Evolutionary conservation across 768 basidiomycete genomes (phyloP), one percentile per base, ranked within the genome.

Genomic region (Wakefieldia striispora): DNA sequence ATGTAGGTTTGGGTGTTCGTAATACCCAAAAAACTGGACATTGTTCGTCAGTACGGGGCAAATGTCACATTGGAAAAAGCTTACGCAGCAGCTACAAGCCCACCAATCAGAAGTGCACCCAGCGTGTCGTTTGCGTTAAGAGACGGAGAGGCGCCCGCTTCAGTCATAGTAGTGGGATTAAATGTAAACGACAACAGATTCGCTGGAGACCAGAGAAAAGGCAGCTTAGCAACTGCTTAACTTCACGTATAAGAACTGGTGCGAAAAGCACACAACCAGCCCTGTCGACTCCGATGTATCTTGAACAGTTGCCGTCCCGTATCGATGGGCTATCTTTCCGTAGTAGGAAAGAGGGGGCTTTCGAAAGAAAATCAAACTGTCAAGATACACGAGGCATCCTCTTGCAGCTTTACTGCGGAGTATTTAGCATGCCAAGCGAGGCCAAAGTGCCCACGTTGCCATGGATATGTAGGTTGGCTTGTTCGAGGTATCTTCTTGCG

Each of bases 21-120:
- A 6, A 82, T 60, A 3, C 81, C 81, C 72, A 75, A 83, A 16
- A 82, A 61, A n/a, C 81, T 83, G 27, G 33, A 35, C 17, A 29
- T 23, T 29, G 27, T 9, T 29, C 12, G n/a, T 48, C 24, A 47
- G 38, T 33, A 29, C 48, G 21, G 27, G 1, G 7, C 11, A 11
- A 16, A 21, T 43, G 38, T 19, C 40, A 2, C 19, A 17, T 29
- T 29, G 43, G 21, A 10, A 40, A 38, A 20, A 43, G 59, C 77
- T 40, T 60, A 83, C 82, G 75, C 74, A 63, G 76, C 74, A n/a
- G 79, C 75, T 33, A 75, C 52, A 42, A 83, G 68, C 7, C 79
- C 81, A n/a, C 81, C 82, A 11, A 82, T 42, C 17, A 83, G 67
- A 36, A 82, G 63, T 19, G 81, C 73, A n/a, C 82, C 83, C 3